Conservation (phyloP, 2,329 filamentous ascomycete species). For the Calcarisporium arbuscula region DNA sequence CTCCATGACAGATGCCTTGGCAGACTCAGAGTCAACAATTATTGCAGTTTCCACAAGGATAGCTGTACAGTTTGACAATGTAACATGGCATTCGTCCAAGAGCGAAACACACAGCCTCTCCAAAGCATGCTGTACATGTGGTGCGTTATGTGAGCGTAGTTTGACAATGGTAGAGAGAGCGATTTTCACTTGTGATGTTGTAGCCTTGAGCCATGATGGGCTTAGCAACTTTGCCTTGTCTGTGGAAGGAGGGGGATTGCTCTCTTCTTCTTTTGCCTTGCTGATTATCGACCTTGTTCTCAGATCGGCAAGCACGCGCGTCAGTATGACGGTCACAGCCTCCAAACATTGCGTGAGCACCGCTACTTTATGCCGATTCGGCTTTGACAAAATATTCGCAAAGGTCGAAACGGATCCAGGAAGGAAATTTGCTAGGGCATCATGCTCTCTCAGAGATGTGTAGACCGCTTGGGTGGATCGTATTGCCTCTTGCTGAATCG, state of each 20-base stretch:
- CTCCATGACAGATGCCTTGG: slow-evolving; percentile 29
- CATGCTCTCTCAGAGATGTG: slow-evolving; percentile 58
- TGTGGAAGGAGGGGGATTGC: slow-evolving; percentile 8
- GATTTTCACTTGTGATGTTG: slow-evolving; percentile 72
- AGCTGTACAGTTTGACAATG: slow-evolving; percentile 60
- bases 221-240: slow-evolving; percentile 34
- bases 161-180: slow-evolving; percentile 73
- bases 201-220: slow-evolving; percentile 69
- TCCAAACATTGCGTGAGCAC: slow-evolving; percentile 59
- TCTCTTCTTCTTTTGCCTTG: slow-evolving; percentile 17
- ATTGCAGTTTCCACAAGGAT: slow-evolving; percentile 80
- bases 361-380: slow-evolving; percentile 47
- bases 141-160: slow-evolving; percentile 62
- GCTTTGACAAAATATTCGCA: slow-evolving; percentile 66
- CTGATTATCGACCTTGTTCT: slow-evolving; percentile 41
- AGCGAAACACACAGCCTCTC: slow-evolving; percentile 66
- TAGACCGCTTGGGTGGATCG: slow-evolving; percentile 57
- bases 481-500: slow-evolving; percentile 67
- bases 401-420: slow-evolving; percentile 82
- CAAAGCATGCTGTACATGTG: slow-evolving; percentile 62
- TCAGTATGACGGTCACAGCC: slow-evolving; percentile 49
- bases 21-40: slow-evolving; percentile 52
- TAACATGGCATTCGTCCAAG: slow-evolving; percentile 70
- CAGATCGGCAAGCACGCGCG: slow-evolving; percentile 52
- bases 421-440: slow-evolving; percentile 77